phyloP scores from a whole-genome alignment of 1,284 basidiomycete species.

The Ceratobasidium sp. region DNA sequence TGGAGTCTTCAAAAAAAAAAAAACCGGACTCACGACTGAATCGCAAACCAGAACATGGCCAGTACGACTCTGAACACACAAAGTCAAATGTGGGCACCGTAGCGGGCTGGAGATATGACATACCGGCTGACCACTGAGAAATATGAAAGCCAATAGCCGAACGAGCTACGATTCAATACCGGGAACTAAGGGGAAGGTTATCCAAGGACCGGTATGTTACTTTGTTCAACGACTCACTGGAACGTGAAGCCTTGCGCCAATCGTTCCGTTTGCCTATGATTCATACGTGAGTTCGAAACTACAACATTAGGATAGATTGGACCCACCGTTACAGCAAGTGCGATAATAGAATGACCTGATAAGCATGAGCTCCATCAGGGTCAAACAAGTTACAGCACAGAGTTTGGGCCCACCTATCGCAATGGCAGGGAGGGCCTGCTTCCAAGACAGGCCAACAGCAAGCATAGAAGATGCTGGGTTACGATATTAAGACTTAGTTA shows the following conservation, averaged over 20 bases:
- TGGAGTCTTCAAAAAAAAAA: not conserved
- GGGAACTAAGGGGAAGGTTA: constrained; percentile 63
- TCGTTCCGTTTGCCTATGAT: constrained; percentile 71
- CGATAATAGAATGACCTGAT: constrained; percentile 46
- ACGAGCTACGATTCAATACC: constrained; percentile 79
- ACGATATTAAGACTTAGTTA: not conserved
- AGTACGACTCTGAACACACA: constrained; percentile 33
- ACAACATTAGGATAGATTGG: not conserved
- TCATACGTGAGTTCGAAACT: constrained; percentile 59
- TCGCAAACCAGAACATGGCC: constrained; percentile 49
- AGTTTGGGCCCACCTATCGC: constrained; percentile 72
- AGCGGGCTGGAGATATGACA: not conserved
- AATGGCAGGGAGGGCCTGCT: constrained; percentile 74
- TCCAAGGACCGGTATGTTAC: not conserved
- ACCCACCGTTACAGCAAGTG: constrained; percentile 48
- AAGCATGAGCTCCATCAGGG: not conserved
- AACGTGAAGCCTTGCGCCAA: constrained; percentile 77
- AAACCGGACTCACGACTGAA: constrained; percentile 40
- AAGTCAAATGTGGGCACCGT: not conserved
- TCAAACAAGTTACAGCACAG: constrained; percentile 43
- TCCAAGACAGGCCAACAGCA: constrained; percentile 74
- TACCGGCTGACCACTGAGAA: constrained; percentile 79
- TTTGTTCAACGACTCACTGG: constrained; percentile 52
- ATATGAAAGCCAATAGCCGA: constrained; percentile 79
- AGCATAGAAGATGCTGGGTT: constrained; percentile 70